Conservation (phyloP, 2,329 filamentous ascomycete species). For the Hypoxylon sp. region DNA sequence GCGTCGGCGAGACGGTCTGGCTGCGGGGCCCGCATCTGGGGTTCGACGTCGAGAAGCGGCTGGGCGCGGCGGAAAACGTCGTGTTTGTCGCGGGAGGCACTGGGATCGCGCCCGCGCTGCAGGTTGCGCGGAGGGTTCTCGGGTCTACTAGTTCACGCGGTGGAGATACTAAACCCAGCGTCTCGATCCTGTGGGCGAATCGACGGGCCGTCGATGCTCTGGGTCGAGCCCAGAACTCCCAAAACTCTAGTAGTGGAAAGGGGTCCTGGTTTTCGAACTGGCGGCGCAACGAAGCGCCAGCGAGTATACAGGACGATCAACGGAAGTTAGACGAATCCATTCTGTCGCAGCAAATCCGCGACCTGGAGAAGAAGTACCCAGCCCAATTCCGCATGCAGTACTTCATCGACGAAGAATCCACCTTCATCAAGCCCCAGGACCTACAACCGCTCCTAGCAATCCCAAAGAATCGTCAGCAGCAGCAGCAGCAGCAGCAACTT, state of each 20-base stretch:
- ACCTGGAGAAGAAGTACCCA: conserved; percentile 66
- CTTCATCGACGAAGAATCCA: conserved; percentile 82
- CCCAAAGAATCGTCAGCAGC: not conserved
- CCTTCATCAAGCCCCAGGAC: conserved; percentile 65
- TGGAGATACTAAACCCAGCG: conserved; percentile 53
- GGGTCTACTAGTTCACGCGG: too few species aligned
- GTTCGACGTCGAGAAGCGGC: conserved; percentile 57
- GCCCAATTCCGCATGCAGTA: conserved; percentile 72
- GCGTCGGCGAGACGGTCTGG: conserved; percentile 70
- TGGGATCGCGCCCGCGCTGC: conserved; percentile 88
- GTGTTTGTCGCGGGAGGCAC: conserved; percentile 93
- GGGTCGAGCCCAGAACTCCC: conserved; percentile 53
- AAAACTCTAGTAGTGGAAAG: not conserved
- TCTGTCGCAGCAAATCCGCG: conserved; percentile 62
- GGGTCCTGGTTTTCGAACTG: not conserved
- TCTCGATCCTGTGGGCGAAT: conserved; percentile 87
- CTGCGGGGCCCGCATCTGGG: conserved; percentile 82
- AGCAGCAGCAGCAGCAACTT: conserved; percentile 35
- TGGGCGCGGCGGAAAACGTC: conserved; percentile 56
- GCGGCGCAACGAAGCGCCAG: conserved; percentile 31
- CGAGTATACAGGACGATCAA: conserved; percentile 20
- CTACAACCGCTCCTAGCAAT: conserved; percentile 51
- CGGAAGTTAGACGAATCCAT: conserved; percentile 31
- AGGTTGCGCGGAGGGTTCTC: conserved; percentile 73
- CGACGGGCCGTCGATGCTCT: conserved; percentile 70